Evolutionary conservation across 176 grass and related monocot genomes (phyloP), one percentile per base, ranked within the genome.

Genomic region (Hordeum marinum): DNA sequence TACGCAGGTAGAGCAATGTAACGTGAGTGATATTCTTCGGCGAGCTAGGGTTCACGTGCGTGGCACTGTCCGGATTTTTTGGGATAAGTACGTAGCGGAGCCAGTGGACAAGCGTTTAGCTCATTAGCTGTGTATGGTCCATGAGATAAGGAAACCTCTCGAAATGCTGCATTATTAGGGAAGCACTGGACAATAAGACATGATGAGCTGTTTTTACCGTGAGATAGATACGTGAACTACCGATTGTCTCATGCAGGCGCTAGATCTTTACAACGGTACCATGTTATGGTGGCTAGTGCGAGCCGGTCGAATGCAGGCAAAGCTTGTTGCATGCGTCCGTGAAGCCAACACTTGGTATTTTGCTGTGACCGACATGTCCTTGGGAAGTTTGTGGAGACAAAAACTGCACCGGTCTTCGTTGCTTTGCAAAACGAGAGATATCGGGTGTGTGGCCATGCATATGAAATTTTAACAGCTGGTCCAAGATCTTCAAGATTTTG

Each of bases 91-190:
- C 54, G 54, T 52, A 7, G 54, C 18, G 55, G 40, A 86, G 67
- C 66, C 21, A 74, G 24, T 80, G 42, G 85, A 87, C 78, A 81
- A 87, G 68, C 21, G 17, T 81, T 66, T 57, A 2, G 48, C 48
- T 52, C 48, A 18, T 52, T 67, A 86, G 85, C 78, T 87, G 85
- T 37, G 20, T 58, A 11, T 81, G 68, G 68, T 81, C 85, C 77
- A 54, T 29, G 76, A 76, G 35, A 59, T 78, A 42, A 23, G 32
- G 61, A 85, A 79, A 70, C 52, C 52, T 25, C 75, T 85, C 34
- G 35, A 32, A 76, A 45, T 45, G 39, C 54, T 34, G 8, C 64
- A 63, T 74, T 81, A 79, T 75, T 87, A 31, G 31, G 78, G 57
- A 54, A 29, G 43, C 13, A 1, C 73, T 0, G 14, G 42, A 39